Evolutionary conservation across 208 protist genomes (phyloP).

Genomic region (Strigomonas galati): DNA sequence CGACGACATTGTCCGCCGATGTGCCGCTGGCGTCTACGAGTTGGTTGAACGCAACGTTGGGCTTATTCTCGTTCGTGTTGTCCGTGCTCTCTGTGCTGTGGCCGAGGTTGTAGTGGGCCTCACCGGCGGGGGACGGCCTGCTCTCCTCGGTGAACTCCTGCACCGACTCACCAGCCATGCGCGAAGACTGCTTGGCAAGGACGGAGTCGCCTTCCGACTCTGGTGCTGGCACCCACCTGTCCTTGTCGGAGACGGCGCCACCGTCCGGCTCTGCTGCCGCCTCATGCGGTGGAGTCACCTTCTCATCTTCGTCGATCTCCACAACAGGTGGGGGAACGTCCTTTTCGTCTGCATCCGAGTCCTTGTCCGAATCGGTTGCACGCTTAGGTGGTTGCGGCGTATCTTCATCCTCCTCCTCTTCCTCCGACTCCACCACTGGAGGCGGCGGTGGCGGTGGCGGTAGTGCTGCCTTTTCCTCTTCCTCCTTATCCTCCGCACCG

Average conservation of each 20-base stretch:
- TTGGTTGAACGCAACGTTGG: no score
- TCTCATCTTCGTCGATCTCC: not conserved
- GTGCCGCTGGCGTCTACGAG: no score
- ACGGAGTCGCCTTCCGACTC: no score
- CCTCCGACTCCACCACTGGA: conserved; percentile 3
- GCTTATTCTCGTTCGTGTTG: no score
- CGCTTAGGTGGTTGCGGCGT: not conserved
- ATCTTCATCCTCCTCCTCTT: not conserved
- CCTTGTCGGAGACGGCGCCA: not conserved
- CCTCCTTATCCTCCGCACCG: not conserved
- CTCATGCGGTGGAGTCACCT: not conserved
- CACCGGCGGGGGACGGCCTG: no score
- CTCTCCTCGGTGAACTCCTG: no score
- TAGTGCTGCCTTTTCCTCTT: not conserved
- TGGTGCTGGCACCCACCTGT: not conserved
- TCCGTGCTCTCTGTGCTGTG: no score
- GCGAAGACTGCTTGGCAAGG: no score
- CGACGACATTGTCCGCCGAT: not conserved
- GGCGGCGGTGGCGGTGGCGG: not conserved
- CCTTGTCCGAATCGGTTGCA: not conserved
- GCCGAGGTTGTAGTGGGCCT: no score
- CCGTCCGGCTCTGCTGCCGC: not conserved
- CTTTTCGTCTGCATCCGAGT: not conserved
- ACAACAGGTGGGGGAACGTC: not conserved
- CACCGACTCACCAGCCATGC: no score